Evolutionary conservation across 768 basidiomycete species (phyloP).

Genomic region (Mycena maculata): DNA sequence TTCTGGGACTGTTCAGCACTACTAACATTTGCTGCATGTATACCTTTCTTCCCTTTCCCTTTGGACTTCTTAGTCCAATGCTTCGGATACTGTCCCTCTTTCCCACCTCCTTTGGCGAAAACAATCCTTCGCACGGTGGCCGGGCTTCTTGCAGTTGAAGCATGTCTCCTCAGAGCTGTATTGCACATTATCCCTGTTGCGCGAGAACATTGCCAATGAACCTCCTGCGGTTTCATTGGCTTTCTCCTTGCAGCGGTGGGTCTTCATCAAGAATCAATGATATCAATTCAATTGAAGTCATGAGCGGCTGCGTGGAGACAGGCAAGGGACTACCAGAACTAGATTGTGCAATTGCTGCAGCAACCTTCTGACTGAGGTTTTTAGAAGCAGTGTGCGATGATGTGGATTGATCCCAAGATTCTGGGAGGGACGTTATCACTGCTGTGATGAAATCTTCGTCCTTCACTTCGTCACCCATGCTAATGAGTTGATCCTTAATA

Average conservation of each 20-base stretch:
- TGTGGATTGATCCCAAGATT: slow-evolving; percentile 12
- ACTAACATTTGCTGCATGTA: slow-evolving; percentile 8
- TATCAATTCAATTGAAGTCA: too few relatives aligned
- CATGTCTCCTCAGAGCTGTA: background rate
- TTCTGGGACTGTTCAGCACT: background rate
- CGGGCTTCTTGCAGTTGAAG: slow-evolving; percentile 11
- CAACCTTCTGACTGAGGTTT: slow-evolving; percentile 6
- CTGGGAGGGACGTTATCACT: too few relatives aligned
- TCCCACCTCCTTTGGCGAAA: slow-evolving; percentile 12
- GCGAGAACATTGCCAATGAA: slow-evolving; percentile 9
- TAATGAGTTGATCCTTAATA: too few relatives aligned
- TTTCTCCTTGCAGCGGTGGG: too few relatives aligned
- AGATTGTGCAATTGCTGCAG: slow-evolving; percentile 4
- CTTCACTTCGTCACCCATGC: background rate
- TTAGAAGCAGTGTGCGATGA: slow-evolving; percentile 1
- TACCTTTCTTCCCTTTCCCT: slow-evolving; percentile 13
- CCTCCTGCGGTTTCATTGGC: slow-evolving; percentile 3
- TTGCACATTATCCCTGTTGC: background rate
- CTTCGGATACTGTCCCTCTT: slow-evolving; percentile 11
- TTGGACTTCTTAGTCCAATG: slow-evolving; percentile 1
- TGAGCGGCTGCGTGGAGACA: too few relatives aligned
- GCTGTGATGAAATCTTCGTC: background rate
- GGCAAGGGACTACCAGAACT: slow-evolving; percentile 8
- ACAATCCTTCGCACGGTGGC: slow-evolving; percentile 14
- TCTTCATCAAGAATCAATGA: too few relatives aligned